Percentiles rank a stretch among this genome's conserved stretches.
These are phyloP conservation scores for Trypanosoma boissoni DNA, from an alignment of 208 protist genomes.

Conservation along the genomic window DNA sequence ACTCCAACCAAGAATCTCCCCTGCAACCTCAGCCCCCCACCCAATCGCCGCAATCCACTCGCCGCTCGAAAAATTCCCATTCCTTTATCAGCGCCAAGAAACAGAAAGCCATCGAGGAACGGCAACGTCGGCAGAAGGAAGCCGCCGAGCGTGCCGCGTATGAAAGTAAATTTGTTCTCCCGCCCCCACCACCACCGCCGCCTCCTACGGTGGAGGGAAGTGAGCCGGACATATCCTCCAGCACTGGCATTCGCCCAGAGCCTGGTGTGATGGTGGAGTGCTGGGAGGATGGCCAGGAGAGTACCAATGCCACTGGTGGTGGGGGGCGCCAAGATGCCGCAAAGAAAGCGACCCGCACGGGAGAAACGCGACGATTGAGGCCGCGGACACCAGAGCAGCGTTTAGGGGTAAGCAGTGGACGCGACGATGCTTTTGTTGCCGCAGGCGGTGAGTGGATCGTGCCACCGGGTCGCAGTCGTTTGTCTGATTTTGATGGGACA, in stretches of 20 bases:
- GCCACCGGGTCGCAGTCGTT: conserved; percentile 35
- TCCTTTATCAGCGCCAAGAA: not conserved
- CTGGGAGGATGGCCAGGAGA: too few relatives aligned
- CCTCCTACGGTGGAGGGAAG: not conserved
- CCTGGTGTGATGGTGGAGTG: conserved; percentile 35
- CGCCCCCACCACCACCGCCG: not conserved
- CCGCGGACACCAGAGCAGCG: not conserved
- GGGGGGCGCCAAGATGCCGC: too few relatives aligned
- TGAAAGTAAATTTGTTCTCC: conserved; percentile 21
- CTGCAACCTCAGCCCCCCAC: too few relatives aligned
- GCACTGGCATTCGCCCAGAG: conserved; percentile 22
- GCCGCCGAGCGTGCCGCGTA: conserved; percentile 25
- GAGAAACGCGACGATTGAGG: not conserved
- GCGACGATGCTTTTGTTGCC: conserved; percentile 26
- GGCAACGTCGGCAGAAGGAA: conserved; percentile 16
- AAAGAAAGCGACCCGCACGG: too few relatives aligned
- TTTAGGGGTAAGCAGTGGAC: not conserved
- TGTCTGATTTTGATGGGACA: conserved; percentile 24
- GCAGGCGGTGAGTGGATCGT: conserved; percentile 55
- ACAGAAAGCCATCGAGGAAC: conserved; percentile 15
- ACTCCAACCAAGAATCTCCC: too few relatives aligned
- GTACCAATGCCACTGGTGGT: too few relatives aligned
- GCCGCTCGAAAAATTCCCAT: not conserved
- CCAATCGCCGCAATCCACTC: too few relatives aligned
- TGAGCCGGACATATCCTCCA: not conserved